Evolutionary conservation across 371 early-diverging fungal species (phyloP), one percentile per base, ranked within the genome.

Genomic region (Rhizomucor miehei): DNA sequence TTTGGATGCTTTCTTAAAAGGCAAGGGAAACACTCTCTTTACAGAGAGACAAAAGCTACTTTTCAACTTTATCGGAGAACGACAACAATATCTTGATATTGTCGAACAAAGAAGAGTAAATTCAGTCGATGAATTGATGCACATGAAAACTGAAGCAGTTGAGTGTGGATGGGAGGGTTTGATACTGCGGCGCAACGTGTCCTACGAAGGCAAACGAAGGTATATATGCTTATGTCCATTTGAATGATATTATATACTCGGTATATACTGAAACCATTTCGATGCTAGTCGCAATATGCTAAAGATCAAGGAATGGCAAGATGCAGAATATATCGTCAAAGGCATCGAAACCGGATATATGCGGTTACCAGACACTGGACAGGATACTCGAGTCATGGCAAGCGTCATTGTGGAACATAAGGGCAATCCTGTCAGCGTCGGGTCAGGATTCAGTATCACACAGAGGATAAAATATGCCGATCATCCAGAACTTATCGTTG

Each of bases 221-320:
- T 80, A 69, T 63, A 3, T 45, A 24, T 4, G 20, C n/a, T n/a
- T n/a, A n/a, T n/a, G n/a, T n/a, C n/a, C n/a, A n/a, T n/a, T n/a
- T n/a, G n/a, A n/a, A n/a, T n/a, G n/a, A n/a, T n/a, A n/a, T n/a
- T n/a, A n/a, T n/a, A n/a, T n/a, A n/a, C n/a, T n/a, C n/a, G n/a
- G n/a, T n/a, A n/a, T n/a, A n/a, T n/a, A n/a, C n/a, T n/a, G n/a
- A n/a, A n/a, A n/a, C n/a, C n/a, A n/a, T n/a, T n/a, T n/a, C n/a
- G n/a, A n/a, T n/a, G n/a, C n/a, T n/a, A 83, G 81, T 25, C 71
- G 69, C 6, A 67, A 81, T 50, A 59, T 84, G 56, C 44, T 81
- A 21, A 84, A 84, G 48, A 50, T 84, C 52, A 84, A 84, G 51
- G 67, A 80, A 54, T 84, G 77, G 65, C 74, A 76, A 24, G 85